Evolutionary conservation across 2,329 filamentous ascomycete species (phyloP), one percentile per base, ranked within the genome.

Genomic region (Macrophomina pseudophaseolina): DNA sequence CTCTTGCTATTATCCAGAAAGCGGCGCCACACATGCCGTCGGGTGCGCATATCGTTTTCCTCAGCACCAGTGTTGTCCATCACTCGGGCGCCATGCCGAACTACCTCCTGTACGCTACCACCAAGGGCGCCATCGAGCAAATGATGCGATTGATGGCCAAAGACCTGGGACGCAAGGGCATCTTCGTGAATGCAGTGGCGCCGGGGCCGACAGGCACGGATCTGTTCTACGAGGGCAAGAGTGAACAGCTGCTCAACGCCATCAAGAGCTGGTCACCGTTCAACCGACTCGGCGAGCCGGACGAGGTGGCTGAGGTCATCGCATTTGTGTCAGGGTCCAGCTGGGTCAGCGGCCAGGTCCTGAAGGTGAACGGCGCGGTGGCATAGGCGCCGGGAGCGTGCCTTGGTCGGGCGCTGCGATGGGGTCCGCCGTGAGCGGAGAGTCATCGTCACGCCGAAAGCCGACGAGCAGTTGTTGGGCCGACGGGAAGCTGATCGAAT

Each of bases 61-160:
- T 48, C 42, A 49, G 53, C 35, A 52, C 35, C 28, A 63, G 80
- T 79, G 28, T 78, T 87, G 4, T 76, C 87, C 65, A 74, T 76
- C 32, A 79, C 83, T 0, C 69, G 72, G 38, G 42, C 58, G 46
- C 49, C 0, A 86, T 87, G 69, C 76, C 84, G 16, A 78, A 86
- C 8, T 89, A 89, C 72, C 58, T 62, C 6, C 44, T 62, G 42
- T 62, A 62, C 44, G 79, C 79, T 9, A 77, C 82, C 0, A 86
- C 83, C 51, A 89, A 89, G 72, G 87, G 85, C 56, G 85, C 86
- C 8, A 81, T 89, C 48, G 86, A 89, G 73, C 85, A 88, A 73
- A 83, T 88, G 78, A 82, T 82, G 0, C 81, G 85, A 11, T 76
- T 83, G 2, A 74, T 88, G 68, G 80, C 83, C 52, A 88, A 87